Evolutionary conservation across 768 basidiomycete genomes (phyloP), one percentile per base, ranked within the genome.

Genomic region (Coprinellus micaceus): DNA sequence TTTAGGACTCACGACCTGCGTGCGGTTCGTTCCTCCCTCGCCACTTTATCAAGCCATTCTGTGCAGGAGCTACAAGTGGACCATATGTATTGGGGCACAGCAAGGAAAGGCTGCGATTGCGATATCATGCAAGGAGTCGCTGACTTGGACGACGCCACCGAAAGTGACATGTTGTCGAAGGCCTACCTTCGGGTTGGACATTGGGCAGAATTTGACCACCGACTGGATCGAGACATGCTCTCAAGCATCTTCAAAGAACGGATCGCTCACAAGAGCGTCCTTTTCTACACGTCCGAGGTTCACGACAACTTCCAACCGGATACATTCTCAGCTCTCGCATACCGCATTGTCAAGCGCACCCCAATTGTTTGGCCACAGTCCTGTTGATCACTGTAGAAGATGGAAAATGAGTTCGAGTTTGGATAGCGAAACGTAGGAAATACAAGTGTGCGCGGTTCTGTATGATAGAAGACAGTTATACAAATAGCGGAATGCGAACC

Each of bases 361-460:
- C 5, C 17, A 43, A 19, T 43, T 7, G 7, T 22, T 19, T 37
- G 36, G n/a, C n/a, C n/a, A n/a, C n/a, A n/a, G n/a, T 33, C 33
- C 33, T 6, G 13, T 13, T 33, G 33, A 33, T 33, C 33, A 33
- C 33, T 33, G 7, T 6, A 33, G 33, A 33, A 33, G 13, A 13
- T 13, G 33, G 33, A 33, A 33, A 33, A 13, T 13, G 33, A 6
- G 33, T 6, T 33, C 12, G 25, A 47, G 25, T 47, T 47, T 26
- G 45, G 24, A 47, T 47, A 24, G 45, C 22, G 45, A 47, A 24
- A 6, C 21, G 10, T 47, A 47, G 45, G 15, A 47, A 47, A 47
- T 47, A 47, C 45, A 47, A 47, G 33, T 28, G 21, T 47, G 45
- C 3, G n/a, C 17, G 45, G 45, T 47, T 47, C 45, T 47, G 45